Conservation (phyloP, 1,284 basidiomycete genomes). For the Apiotrichum siamense region DNA sequence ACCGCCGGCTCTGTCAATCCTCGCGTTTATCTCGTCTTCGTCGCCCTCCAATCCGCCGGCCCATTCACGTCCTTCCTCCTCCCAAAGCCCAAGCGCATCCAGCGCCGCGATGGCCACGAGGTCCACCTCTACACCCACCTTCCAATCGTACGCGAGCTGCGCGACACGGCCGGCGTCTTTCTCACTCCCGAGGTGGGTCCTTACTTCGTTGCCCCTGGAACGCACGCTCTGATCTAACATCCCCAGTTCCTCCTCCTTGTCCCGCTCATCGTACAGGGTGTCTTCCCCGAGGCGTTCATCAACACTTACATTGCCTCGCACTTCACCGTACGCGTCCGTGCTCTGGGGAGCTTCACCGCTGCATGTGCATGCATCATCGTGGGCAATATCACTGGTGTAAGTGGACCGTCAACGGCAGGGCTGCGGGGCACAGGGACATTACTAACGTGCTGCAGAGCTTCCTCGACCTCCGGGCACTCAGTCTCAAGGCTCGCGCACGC, state of each 20-base stretch:
- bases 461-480: background rate
- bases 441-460: background rate
- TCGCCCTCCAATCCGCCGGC: too few relatives aligned
- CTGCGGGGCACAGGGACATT: too few relatives aligned
- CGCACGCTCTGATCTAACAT: background rate
- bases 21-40: too few relatives aligned
- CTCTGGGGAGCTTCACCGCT: slow-evolving; percentile 1
- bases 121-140: too few relatives aligned
- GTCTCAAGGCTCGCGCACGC: background rate
- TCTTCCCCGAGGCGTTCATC: slow-evolving; percentile 8
- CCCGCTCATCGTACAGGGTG: slow-evolving; percentile 4
- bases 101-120: too few relatives aligned
- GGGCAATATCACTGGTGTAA: slow-evolving; percentile 1
- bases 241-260: slow-evolving; percentile 3
- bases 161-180: background rate
- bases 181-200: background rate
- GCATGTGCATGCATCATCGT: slow-evolving; percentile 3
- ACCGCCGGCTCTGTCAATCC: too few relatives aligned
- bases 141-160: too few relatives aligned
- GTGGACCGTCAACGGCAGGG: too few relatives aligned
- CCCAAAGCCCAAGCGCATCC: too few relatives aligned
- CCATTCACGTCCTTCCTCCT: too few relatives aligned
- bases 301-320: slow-evolving; percentile 7
- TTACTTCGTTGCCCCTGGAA: background rate
- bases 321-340: slow-evolving; percentile 6